A percentile compares a stretch with the other conserved stretches of the same genome.
Evolutionary conservation across 1,284 basidiomycete genomes (phyloP).

Genomic region (Marasmius fiardii): DNA sequence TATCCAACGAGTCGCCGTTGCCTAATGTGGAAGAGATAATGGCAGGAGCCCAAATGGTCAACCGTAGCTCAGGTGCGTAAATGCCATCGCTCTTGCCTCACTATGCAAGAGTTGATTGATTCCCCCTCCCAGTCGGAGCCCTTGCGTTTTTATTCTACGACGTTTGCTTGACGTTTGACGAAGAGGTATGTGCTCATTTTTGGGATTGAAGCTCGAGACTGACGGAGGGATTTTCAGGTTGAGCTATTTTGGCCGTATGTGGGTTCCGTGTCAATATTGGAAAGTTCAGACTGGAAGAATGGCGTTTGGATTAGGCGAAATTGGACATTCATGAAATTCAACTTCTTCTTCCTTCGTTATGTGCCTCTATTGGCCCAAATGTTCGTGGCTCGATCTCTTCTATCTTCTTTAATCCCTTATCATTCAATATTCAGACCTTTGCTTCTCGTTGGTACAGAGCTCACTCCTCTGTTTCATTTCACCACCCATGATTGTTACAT

Average conservation of each 20-base stretch:
- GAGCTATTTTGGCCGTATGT: constrained; percentile 5
- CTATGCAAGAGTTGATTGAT: background rate
- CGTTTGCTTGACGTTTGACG: constrained; percentile 2
- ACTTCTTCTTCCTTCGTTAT: constrained; percentile 7
- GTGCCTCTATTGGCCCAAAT: constrained; percentile 1
- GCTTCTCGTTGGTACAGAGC: constrained; percentile 7
- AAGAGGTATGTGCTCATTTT: background rate
- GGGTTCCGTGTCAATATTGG: background rate
- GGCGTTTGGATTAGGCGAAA: background rate
- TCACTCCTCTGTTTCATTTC: constrained; percentile 5
- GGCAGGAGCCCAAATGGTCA: background rate
- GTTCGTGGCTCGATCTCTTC: background rate
- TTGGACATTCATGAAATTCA: constrained; percentile 6
- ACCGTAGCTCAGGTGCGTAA: background rate
- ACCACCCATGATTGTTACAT: constrained; percentile 6
- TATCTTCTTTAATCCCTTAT: background rate
- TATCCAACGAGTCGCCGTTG: background rate
- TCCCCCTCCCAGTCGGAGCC: background rate
- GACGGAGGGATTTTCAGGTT: background rate
- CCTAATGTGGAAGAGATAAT: background rate
- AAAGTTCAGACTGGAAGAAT: background rate
- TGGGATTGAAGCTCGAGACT: too few species aligned
- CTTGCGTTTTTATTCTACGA: constrained; percentile 3
- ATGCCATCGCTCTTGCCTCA: background rate
- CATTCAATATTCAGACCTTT: background rate